Evolutionary conservation across 2,329 filamentous ascomycete genomes (phyloP).

Genomic region (Rachicladosporium sp.): DNA sequence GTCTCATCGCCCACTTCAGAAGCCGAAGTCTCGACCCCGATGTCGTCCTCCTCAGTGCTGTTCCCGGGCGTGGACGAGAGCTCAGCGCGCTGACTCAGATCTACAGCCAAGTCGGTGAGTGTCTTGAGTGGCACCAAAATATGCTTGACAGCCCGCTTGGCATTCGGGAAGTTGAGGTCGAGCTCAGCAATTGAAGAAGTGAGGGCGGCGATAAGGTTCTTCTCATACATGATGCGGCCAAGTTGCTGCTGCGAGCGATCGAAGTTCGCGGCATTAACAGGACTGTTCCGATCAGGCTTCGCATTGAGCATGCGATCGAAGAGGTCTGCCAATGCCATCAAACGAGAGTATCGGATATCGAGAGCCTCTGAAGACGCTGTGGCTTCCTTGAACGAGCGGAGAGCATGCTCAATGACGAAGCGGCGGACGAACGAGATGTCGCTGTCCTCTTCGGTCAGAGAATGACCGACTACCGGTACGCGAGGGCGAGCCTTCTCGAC

Average conservation of each 20-base stretch:
- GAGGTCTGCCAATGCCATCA: constrained; percentile 78
- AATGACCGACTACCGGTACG: neutral
- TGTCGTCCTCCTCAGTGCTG: constrained; percentile 67
- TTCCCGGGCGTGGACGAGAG: constrained; percentile 50
- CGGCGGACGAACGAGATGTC: constrained; percentile 86
- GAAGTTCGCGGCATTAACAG: constrained; percentile 5
- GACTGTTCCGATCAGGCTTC: constrained; percentile 44
- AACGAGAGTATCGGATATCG: constrained; percentile 74
- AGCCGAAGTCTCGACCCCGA: constrained; percentile 74
- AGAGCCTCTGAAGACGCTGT: constrained; percentile 65
- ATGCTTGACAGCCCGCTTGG: constrained; percentile 91
- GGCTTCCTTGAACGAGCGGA: constrained; percentile 86
- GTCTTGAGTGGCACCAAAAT: constrained; percentile 82
- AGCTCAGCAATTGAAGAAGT: constrained; percentile 90
- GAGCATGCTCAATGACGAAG: constrained; percentile 85
- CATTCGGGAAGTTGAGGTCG: constrained; percentile 84
- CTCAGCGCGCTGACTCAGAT: constrained; percentile 70
- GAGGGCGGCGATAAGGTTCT: constrained; percentile 79
- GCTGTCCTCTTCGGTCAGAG: constrained; percentile 58
- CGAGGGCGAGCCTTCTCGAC: constrained; percentile 55
- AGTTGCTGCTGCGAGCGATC: constrained; percentile 62
- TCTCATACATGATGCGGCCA: constrained; percentile 94
- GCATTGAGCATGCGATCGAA: constrained; percentile 87
- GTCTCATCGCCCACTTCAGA: constrained; percentile 46
- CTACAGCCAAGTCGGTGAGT: constrained; percentile 74